Base-by-base conservation (phyloP, 1,284 basidiomycete species). In the Melampsora larici-populina region DNA sequence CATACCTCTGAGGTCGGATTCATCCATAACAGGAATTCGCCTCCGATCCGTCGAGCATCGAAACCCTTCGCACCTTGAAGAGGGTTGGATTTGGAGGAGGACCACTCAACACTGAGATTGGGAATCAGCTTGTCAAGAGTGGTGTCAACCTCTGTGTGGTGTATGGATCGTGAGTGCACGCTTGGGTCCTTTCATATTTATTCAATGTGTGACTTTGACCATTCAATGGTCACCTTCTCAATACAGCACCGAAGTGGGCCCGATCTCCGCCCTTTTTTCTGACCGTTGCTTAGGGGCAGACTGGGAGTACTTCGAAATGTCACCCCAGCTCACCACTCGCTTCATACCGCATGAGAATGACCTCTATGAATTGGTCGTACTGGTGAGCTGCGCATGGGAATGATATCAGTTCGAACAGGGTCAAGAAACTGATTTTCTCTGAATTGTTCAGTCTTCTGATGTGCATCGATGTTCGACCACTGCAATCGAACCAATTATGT, bases 201-300 rank as follows among this genome's bases (percentile, higher is more conserved):
- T 49, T 11, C 21, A 49, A 11, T 49, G 11, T 49, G 21, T 49
- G 21, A 11, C 48, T 49, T 21, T 49, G n/a, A n/a, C n/a, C n/a
- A n/a, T n/a, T n/a, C n/a, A n/a, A n/a, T n/a, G n/a, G n/a, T n/a
- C n/a, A n/a, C n/a, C n/a, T n/a, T n/a, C n/a, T n/a, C n/a, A n/a
- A n/a, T n/a, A n/a, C n/a, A 49, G 48, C 13, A 66, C 64, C 64
- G 64, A 66, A 66, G 33, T 29, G 21, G 64, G 64, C 7, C 7
- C 29, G 7, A 66, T 66, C 13, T 15, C 26, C 24, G 24, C 15
- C 11, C 33, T 9, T 33, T 66, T 66, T 66, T 40, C 64, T 17
- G 24, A 66, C 26, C 15, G 33, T 40, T 66, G 15, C 24, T 31
- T 66, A 31, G 33, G 60, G 24, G 26, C 24, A 11, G 21, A 49